A percentile compares a stretch with the other conserved stretches of the same genome.
Conservation (phyloP, 2,329 filamentous ascomycete genomes). For the Penicillium nordicum region DNA sequence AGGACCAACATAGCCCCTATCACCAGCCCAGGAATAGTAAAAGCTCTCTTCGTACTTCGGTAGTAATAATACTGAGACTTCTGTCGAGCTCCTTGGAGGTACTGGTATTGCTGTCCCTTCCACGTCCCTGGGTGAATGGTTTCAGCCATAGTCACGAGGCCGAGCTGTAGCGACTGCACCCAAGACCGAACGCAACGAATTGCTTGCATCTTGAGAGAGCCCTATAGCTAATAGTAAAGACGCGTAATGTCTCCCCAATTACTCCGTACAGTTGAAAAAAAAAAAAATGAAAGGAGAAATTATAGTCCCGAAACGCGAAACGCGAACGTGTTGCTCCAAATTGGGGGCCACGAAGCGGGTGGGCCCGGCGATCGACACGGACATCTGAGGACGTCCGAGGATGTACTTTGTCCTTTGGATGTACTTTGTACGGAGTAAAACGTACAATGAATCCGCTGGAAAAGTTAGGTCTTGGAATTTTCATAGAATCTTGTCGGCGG, state of each 20-base stretch:
- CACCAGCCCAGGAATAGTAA: not conserved
- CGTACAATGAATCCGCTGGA: not conserved
- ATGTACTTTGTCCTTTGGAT: too few relatives aligned
- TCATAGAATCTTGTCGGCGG: not conserved
- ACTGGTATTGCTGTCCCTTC: not conserved
- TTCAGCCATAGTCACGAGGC: not conserved
- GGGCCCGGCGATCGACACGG: not conserved
- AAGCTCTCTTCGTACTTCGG: not conserved
- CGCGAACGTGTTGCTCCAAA: not conserved
- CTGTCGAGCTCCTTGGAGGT: not conserved
- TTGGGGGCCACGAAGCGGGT: not conserved
- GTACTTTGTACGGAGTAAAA: not conserved
- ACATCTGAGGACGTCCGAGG: too few relatives aligned
- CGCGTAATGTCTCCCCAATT: not conserved
- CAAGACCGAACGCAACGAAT: not conserved
- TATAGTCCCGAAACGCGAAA: not conserved
- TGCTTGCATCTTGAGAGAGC: not conserved
- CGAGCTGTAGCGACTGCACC: not conserved
- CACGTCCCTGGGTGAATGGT: conserved; percentile 1
- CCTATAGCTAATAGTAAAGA: not conserved
- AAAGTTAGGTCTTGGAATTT: not conserved
- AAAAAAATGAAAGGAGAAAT: not conserved
- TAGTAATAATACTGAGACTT: not conserved
- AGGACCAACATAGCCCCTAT: not conserved
- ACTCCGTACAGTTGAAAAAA: not conserved